phyloP scores from a whole-genome alignment of 2,329 filamentous ascomycete genomes.

The Seiridium unicorne region DNA sequence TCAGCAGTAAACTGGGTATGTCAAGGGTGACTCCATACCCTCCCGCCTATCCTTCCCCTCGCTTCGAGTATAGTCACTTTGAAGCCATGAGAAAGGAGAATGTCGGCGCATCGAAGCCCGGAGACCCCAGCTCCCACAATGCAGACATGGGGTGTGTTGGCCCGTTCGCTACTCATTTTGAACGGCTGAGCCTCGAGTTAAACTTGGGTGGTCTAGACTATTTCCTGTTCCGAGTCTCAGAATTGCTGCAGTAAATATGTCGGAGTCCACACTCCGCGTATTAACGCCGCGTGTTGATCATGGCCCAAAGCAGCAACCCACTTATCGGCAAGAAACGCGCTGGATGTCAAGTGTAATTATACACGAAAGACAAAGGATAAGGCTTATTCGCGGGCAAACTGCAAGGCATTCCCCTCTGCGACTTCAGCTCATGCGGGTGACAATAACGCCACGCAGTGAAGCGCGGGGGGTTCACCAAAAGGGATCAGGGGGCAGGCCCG shows the following conservation, averaged over 20 bases:
- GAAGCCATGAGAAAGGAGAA: slow-evolving; percentile 50
- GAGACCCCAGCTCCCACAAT: slow-evolving; percentile 57
- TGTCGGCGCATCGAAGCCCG: slow-evolving; percentile 54
- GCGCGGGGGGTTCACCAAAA: neutral
- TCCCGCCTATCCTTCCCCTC: slow-evolving; percentile 52
- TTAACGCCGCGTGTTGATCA: neutral
- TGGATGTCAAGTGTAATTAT: neutral
- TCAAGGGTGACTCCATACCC: slow-evolving; percentile 29
- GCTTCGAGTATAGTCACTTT: slow-evolving; percentile 59
- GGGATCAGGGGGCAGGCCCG: neutral
- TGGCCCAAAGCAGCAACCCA: neutral
- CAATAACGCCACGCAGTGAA: neutral
- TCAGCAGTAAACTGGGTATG: neutral
- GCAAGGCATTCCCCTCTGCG: neutral
- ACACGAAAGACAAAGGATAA: neutral
- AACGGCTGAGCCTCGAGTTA: neutral
- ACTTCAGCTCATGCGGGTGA: neutral
- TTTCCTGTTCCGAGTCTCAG: too few species aligned
- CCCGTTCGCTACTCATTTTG: neutral
- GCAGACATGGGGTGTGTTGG: slow-evolving; percentile 31
- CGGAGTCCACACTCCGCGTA: too few species aligned
- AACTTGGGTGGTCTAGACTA: neutral
- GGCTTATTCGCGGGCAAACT: neutral
- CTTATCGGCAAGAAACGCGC: neutral
- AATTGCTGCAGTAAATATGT: too few species aligned